A percentile compares a stretch with the other conserved stretches of the same genome.
phyloP scores from a whole-genome alignment of 805 yeast species.

The Jamesozyma rosinii region DNA sequence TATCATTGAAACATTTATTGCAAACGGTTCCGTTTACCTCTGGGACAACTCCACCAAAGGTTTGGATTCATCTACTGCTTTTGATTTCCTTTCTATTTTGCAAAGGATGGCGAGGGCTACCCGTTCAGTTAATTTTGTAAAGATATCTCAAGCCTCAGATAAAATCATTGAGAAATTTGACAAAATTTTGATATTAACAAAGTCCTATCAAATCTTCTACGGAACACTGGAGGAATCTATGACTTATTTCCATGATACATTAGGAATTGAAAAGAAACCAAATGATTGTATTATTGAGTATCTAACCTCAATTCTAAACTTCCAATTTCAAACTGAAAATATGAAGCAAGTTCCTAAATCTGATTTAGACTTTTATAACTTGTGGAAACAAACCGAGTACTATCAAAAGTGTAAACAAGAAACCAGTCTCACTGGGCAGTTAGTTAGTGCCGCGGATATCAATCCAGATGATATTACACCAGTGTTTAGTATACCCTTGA shows the following conservation, averaged over 20 bases:
- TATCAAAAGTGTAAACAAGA: slow-evolving; percentile 14
- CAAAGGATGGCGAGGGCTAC: slow-evolving; percentile 35
- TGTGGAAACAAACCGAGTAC: slow-evolving; percentile 14
- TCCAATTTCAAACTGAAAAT: slow-evolving; percentile 7
- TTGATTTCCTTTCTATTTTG: slow-evolving; percentile 38
- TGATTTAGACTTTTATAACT: slow-evolving; percentile 20
- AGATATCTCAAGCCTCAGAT: slow-evolving; percentile 43
- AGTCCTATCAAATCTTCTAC: slow-evolving; percentile 40
- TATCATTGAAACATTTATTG: slow-evolving; percentile 47
- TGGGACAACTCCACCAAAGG: slow-evolving; percentile 50
- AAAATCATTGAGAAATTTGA: slow-evolving; percentile 41
- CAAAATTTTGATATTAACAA: slow-evolving; percentile 39
- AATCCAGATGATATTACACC: slow-evolving; percentile 30
- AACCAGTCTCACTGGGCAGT: slow-evolving; percentile 28
- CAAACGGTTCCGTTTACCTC: slow-evolving; percentile 39
- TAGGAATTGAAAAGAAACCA: slow-evolving; percentile 47
- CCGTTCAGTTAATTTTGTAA: slow-evolving; percentile 37
- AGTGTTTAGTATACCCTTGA: slow-evolving; percentile 13
- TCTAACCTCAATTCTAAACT: slow-evolving; percentile 50
- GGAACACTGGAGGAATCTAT: slow-evolving; percentile 37
- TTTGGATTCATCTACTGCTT: slow-evolving; percentile 42
- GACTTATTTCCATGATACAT: slow-evolving; percentile 37
- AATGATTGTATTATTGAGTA: slow-evolving; percentile 59
- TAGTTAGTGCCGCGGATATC: slow-evolving; percentile 22
- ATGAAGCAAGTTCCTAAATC: slow-evolving; percentile 32